Base-by-base conservation (phyloP, 306 rosid genomes). In the Parietaria judaica region DNA sequence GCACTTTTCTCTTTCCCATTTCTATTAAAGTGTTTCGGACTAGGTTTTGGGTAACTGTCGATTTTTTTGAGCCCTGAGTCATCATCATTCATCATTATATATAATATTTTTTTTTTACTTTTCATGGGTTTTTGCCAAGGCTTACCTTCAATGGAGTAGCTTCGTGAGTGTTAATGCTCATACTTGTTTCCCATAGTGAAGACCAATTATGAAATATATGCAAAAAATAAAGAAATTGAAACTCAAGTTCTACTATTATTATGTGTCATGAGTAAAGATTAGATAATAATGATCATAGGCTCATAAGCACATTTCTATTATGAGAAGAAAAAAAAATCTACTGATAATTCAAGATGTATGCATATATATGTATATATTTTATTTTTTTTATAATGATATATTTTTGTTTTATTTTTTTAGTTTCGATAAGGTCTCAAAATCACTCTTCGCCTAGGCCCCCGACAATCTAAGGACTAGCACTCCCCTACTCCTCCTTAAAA, bases 41-140 rank as follows among this genome's bases (percentile, higher is more conserved):
- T 36, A 63, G 67, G 58, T 63, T 63, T 23, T 36, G 58, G 58
- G 37, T 41, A 63, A 51, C 48, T 2, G 7, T 37, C 49, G 51
- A 7, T 41, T 63, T 50, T 6, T 36, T 36, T 3, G 6, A 9
- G 4, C 17, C 23, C 14, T 8, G n/a, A n/a, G 14, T 17, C 61
- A 57, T 57, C 31, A 17, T 41, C 9, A 60, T 60, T 11, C 17
- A 10, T 43, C 36, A 8, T 16, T 4, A 0, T 38, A 9, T n/a
- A n/a, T n/a, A n/a, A n/a, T n/a, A n/a, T n/a, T n/a, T n/a, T 11
- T 14, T 34, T 36, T 17, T 60, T 4, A 1, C 36, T 11, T 60
- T 60, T 49, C 4, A 36, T 41, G 9, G 45, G 45, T 41, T 41
- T 41, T 41, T 41, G 45, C 6, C 45, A 36, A 57, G 46, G 14